Base-by-base conservation (phyloP, 768 basidiomycete genomes). In the Hydnomerulius pinastri region DNA sequence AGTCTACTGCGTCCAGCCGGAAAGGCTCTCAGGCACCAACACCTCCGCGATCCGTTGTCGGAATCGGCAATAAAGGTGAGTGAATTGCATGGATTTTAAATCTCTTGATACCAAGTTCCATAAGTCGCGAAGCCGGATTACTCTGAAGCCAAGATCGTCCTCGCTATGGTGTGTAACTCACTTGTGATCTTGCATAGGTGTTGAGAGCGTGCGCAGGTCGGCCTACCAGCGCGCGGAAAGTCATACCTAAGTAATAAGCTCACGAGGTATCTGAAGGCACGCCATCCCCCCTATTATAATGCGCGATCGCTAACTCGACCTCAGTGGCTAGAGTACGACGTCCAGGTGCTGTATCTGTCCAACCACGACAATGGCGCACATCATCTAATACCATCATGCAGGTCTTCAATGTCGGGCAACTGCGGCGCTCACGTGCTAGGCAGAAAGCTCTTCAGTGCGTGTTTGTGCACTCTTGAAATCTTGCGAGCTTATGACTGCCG, bases 281-380 rank as follows among this genome's bases (percentile, higher is more conserved):
- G 80, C 66, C 17, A 24, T 53, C 44, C 25, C 53, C 20, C n/a
- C n/a, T n/a, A n/a, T 51, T 24, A 38, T 27, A 45, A 3, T 27
- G 13, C 45, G 13, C 46, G 46, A 6, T 30, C 46, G 24, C 50
- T 56, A 29, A 59, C 42, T 53, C 37, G 41, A 25, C 30, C 21
- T n/a, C 57, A 98, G 94, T 99, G 97, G 97, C 80, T 99, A 38
- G 97, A 99, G 70, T 99, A 98, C 67, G 84, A 96, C 57, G 96
- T 97, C 57, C 90, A 93, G 78, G 92, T 86, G 54, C n/a, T 60
- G 46, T 27, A 10, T 27, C 23, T 46, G 21, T 23, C 15, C 42
- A 25, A 30, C 25, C 15, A 24, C 12, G 2, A 15, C 21, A 23
- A 24, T 30, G n/a, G n/a, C 18, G 24, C n/a, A 42, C 33, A 27